Base-by-base conservation (phyloP, 2,329 filamentous ascomycete species). In the Verticillium longisporum region DNA sequence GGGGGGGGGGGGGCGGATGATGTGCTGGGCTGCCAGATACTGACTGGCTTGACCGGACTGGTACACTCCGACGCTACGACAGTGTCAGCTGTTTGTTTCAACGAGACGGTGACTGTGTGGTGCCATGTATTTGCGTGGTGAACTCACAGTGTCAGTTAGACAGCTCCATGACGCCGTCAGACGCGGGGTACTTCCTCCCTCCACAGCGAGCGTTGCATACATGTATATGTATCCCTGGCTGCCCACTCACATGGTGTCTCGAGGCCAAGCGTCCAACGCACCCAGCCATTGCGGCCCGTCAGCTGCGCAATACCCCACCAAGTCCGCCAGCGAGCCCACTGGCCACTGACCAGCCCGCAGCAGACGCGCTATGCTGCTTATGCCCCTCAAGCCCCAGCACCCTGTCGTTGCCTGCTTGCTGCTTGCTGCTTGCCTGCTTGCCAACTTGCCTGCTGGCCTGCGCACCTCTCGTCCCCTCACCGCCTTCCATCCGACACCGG, bases 401-500 rank as follows among this genome's bases (percentile, higher is more conserved):
- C 18, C 18, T 21, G 18, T 21, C 18, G 18, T 21, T 21, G 18
- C 18, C 18, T 21, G 18, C 18, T 21, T 21, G 18, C 18, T 21
- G 18, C 18, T 21, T 21, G 18, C 18, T 21, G 18, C 18, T 21
- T 21, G 18, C 18, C 18, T 21, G 18, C 18, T 21, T 21, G 18
- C 18, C 18, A 21, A 21, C 18, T 21, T 21, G 18, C 18, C 18
- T 21, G 18, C 18, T 21, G 18, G 18, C 34, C 34, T 36, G 34
- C 7, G 18, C 18, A 26, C 45, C 18, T 10, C 45, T 21, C n/a
- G 18, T n/a, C n/a, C 9, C 18, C 45, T 50, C 45, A 50, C 45
- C 45, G 45, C 45, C 45, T 50, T 50, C 45, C 45, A 50, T 50
- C 45, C 45, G 45, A 50, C 45, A 50, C 45, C 45, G 45, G 45